phyloP scores from a whole-genome alignment of 2,329 filamentous ascomycete genomes.

The Penicillium freii region DNA sequence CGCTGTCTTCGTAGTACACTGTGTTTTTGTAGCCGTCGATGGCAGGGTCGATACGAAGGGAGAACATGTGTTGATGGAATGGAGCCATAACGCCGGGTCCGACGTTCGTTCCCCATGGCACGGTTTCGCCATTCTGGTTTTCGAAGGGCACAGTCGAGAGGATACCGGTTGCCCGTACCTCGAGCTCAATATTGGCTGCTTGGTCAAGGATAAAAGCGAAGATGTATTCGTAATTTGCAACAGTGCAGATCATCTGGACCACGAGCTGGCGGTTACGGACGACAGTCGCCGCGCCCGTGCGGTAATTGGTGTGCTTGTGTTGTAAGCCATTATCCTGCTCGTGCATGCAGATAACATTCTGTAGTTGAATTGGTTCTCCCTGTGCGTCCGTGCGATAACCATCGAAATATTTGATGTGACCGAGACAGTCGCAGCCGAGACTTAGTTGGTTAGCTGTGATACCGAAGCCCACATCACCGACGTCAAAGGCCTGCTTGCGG shows the following conservation, averaged over 20 bases:
- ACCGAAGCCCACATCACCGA: conserved; percentile 66
- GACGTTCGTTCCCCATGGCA: conserved; percentile 68
- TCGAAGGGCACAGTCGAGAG: conserved; percentile 67
- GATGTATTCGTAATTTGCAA: conserved; percentile 73
- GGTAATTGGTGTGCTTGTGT: conserved; percentile 73
- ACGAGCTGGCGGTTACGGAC: conserved; percentile 66
- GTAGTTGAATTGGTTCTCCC: conserved; percentile 57
- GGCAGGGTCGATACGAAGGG: conserved; percentile 61
- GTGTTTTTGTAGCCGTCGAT: conserved; percentile 57
- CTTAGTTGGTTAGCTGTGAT: conserved; percentile 68
- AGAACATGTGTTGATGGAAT: conserved; percentile 77
- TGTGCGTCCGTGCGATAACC: conserved; percentile 59
- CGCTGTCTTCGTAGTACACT: conserved; percentile 56
- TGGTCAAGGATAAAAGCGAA: conserved; percentile 71
- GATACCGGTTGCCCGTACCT: conserved; percentile 68
- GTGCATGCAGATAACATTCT: conserved; percentile 68
- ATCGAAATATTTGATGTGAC: conserved; percentile 67
- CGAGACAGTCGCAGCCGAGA: conserved; percentile 69
- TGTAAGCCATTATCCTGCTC: conserved; percentile 69
- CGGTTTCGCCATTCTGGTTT: conserved; percentile 56
- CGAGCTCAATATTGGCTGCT: conserved; percentile 65
- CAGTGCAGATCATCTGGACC: conserved; percentile 68
- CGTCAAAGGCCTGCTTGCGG: conserved; percentile 69
- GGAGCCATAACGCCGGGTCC: conserved; percentile 67
- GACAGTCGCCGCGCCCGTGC: conserved; percentile 62